Conservation (phyloP, 2,329 filamentous ascomycete genomes). For the Dothidotthia symphoricarpi region DNA sequence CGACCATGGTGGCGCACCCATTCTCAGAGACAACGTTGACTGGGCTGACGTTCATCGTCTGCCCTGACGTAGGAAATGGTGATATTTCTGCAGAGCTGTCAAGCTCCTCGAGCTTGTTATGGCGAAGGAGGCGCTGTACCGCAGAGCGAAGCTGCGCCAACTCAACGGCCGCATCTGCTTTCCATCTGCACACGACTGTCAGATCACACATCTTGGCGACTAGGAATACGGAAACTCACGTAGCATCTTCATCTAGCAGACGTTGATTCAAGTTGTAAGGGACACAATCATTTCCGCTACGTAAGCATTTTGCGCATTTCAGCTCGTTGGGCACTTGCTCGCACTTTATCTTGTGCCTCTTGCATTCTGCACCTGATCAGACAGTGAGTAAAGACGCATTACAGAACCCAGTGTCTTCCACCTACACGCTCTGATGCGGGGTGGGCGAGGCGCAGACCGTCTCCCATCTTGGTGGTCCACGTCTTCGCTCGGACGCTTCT, state of each 20-base stretch:
- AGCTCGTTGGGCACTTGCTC: constrained; percentile 32
- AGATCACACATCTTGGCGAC: not conserved
- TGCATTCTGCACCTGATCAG: constrained; percentile 33
- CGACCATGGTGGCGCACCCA: constrained; percentile 22
- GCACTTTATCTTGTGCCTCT: constrained; percentile 39
- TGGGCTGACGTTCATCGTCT: constrained; percentile 22
- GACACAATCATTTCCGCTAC: constrained; percentile 73
- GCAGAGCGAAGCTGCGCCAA: constrained; percentile 27
- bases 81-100: constrained; percentile 3
- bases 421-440: constrained; percentile 31
- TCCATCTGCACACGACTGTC: constrained; percentile 22
- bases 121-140: constrained; percentile 27
- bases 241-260: constrained; percentile 33
- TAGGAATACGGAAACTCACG: constrained; percentile 19
- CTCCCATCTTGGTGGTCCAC: constrained; percentile 29
- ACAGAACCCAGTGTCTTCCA: not conserved
- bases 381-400: constrained; percentile 1
- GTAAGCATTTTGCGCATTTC: constrained; percentile 37
- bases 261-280: constrained; percentile 53
- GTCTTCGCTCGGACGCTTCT: constrained; percentile 33
- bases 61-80: constrained; percentile 6
- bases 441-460: constrained; percentile 24
- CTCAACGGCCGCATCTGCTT: constrained; percentile 30
- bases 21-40: constrained; percentile 27
- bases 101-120: constrained; percentile 28